These are phyloP conservation scores for Herpetospermum pedunculosum DNA, from an alignment of 306 rosid species.

Conservation along the genomic window DNA sequence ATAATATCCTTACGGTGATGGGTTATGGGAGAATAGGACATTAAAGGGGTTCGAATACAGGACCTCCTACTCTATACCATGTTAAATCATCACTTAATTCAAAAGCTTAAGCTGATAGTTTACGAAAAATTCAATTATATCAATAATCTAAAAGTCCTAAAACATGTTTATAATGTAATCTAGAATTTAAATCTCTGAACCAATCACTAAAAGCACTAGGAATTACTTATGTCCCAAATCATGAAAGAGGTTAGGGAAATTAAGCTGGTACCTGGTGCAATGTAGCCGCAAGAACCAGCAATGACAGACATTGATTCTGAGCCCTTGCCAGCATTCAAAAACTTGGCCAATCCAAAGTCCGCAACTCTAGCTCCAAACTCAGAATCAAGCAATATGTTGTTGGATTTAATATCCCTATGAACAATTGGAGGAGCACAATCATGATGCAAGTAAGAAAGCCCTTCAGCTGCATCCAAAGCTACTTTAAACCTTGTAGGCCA, in stretches of 20 bases:
- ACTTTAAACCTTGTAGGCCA: constrained; percentile 60
- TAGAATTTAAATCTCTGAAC: not conserved
- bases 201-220: not conserved
- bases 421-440: constrained; percentile 67
- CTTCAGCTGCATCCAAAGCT: constrained; percentile 77
- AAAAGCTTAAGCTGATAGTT: too few relatives aligned
- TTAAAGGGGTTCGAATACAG: too few relatives aligned
- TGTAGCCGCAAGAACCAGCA: constrained; percentile 62
- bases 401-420: constrained; percentile 73
- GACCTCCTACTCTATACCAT: too few relatives aligned
- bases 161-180: not conserved
- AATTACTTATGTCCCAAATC: not conserved
- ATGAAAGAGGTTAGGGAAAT: not conserved
- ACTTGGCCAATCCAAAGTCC: constrained; percentile 67
- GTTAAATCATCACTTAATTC: too few relatives aligned
- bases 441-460: constrained; percentile 72
- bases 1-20: too few relatives aligned
- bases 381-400: constrained; percentile 59
- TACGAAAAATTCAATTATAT: too few relatives aligned
- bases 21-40: too few relatives aligned
- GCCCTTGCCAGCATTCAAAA: constrained; percentile 17
- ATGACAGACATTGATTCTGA: constrained; percentile 41
- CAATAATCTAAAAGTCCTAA: too few relatives aligned
- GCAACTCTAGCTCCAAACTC: constrained; percentile 74
- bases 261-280: constrained; percentile 56